These are phyloP conservation scores for Venturiaceae sp. DNA, from an alignment of 2,329 filamentous ascomycete genomes.

Conservation along the genomic window DNA sequence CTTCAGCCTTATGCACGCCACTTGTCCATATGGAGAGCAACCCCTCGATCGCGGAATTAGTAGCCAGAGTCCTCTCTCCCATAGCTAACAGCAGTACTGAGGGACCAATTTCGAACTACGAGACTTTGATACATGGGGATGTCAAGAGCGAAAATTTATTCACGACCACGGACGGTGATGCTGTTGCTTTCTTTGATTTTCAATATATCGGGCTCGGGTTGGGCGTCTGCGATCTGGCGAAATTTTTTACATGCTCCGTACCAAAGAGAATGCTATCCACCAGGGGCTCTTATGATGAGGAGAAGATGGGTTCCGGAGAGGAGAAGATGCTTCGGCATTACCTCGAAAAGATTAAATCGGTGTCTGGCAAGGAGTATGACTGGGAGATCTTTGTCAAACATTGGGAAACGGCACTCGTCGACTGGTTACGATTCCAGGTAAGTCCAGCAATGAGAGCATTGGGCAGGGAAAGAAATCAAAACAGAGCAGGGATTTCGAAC, in stretches of 20 bases:
- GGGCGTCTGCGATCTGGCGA: slow-evolving; percentile 57
- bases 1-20: neutral
- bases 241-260: slow-evolving; percentile 58
- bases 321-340: slow-evolving; percentile 43
- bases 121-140: slow-evolving; percentile 58
- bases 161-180: slow-evolving; percentile 36
- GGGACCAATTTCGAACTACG: slow-evolving; percentile 27
- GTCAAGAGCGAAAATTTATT: slow-evolving; percentile 63
- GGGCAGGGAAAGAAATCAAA: too few species aligned
- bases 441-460: slow-evolving; percentile 19
- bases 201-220: slow-evolving; percentile 57
- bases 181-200: slow-evolving; percentile 59
- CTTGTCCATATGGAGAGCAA: neutral
- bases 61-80: slow-evolving; percentile 22
- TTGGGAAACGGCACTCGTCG: slow-evolving; percentile 58
- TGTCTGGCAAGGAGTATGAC: slow-evolving; percentile 32
- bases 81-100: slow-evolving; percentile 36
- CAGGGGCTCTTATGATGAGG: slow-evolving; percentile 38
- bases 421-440: slow-evolving; percentile 46
- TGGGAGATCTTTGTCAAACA: slow-evolving; percentile 48
- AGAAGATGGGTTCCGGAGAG: slow-evolving; percentile 42
- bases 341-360: slow-evolving; percentile 24
- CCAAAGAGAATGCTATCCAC: slow-evolving; percentile 48
- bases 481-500: too few species aligned
- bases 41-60: neutral